Conservation (phyloP, 805 yeast genomes). For the Monosporozyma solicola region DNA sequence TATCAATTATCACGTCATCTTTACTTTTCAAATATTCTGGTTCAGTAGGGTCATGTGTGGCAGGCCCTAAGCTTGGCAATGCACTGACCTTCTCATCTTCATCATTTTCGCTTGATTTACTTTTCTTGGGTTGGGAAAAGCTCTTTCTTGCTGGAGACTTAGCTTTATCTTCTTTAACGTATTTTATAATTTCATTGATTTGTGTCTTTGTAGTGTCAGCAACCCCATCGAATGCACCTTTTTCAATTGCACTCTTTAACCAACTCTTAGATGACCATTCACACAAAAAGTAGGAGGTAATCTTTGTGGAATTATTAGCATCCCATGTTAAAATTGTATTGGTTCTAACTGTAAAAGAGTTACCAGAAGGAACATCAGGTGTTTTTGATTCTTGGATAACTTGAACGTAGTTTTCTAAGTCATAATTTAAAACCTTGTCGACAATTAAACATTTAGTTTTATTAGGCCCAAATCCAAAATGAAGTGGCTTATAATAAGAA, state of each 20-base stretch:
- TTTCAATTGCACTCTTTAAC: constrained; percentile 70
- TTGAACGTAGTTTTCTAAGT: constrained; percentile 39
- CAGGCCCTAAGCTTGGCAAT: constrained; percentile 31
- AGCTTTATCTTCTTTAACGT: constrained; percentile 9
- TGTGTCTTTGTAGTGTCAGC: constrained; percentile 45
- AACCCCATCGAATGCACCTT: constrained; percentile 67
- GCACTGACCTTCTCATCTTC: constrained; percentile 9
- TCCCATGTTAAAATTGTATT: constrained; percentile 57
- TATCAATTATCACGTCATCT: constrained; percentile 44
- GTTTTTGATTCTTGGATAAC: constrained; percentile 54
- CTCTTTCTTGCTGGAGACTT: not conserved
- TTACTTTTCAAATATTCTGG: constrained; percentile 37
- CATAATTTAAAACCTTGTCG: constrained; percentile 47
- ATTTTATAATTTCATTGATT: constrained; percentile 38
- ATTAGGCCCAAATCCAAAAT: constrained; percentile 66
- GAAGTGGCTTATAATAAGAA: constrained; percentile 53
- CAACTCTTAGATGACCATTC: constrained; percentile 73
- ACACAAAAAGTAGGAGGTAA: constrained; percentile 46
- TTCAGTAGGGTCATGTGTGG: constrained; percentile 39
- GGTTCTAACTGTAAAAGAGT: constrained; percentile 54
- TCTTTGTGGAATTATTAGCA: constrained; percentile 41
- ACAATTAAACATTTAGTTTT: constrained; percentile 58
- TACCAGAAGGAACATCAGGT: constrained; percentile 81
- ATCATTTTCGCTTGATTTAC: not conserved
- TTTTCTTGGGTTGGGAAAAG: constrained; percentile 7